These are phyloP conservation scores for Nephelium lappaceum DNA, from an alignment of 345 rosid species.

Conservation along the genomic window DNA sequence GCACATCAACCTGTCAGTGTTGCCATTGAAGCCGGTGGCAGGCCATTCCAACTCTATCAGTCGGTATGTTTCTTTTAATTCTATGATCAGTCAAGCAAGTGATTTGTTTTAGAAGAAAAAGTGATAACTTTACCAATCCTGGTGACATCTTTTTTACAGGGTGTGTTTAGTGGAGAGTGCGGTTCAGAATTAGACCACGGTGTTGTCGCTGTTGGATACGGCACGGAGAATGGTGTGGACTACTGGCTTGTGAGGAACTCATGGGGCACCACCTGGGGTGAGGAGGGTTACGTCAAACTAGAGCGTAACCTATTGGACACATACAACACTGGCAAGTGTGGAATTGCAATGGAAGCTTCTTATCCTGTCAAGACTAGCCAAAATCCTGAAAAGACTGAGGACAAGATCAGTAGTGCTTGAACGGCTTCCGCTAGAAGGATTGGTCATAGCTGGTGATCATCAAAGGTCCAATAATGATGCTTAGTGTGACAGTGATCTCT, in stretches of 20 bases:
- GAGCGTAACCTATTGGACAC: conserved; percentile 37
- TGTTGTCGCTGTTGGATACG: conserved; percentile 82
- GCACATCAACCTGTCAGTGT: conserved; percentile 87
- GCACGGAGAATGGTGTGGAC: conserved; percentile 69
- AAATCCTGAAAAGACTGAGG: conserved; percentile 34
- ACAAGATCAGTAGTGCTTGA: conserved; percentile 51
- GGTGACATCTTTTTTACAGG: conserved; percentile 39
- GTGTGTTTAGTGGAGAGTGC: conserved; percentile 76
- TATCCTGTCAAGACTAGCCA: conserved; percentile 57
- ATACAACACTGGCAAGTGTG: conserved; percentile 47
- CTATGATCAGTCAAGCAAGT: neutral
- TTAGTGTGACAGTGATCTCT: too few species aligned
- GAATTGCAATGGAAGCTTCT: conserved; percentile 59
- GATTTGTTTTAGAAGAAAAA: neutral
- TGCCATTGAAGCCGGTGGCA: conserved; percentile 95
- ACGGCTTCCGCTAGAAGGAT: neutral
- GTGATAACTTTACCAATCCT: neutral
- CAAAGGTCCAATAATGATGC: too few species aligned
- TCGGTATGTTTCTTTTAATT: conserved; percentile 48
- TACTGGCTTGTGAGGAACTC: conserved; percentile 91
- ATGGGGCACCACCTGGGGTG: conserved; percentile 77
- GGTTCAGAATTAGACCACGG: conserved; percentile 77
- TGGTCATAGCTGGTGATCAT: neutral
- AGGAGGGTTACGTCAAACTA: conserved; percentile 58
- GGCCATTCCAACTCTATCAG: conserved; percentile 69